Evolutionary conservation across 2,329 filamentous ascomycete species (phyloP), one percentile per base, ranked within the genome.

Genomic region (Trichoderma aggressivum): DNA sequence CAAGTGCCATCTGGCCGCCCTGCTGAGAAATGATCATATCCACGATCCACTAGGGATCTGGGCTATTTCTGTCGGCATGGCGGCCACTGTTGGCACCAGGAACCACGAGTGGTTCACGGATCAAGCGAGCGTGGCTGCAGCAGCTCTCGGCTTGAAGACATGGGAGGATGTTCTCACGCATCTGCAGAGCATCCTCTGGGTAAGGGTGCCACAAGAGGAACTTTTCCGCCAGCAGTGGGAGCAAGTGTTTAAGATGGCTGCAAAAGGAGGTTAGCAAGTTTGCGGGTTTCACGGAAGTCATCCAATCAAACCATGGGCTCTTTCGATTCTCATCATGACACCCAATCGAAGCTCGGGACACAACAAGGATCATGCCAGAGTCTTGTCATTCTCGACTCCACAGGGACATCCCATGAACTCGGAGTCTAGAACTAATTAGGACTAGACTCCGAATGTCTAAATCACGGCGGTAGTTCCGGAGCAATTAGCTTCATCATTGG

Each of bases 371-470:
- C 5, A 67, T 59, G 21, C 34, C 53, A 59, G 56, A 59, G 24
- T 58, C 53, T 47, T 47, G 65, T 47, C 36, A 26, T 59, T 55
- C 55, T 21, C 28, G 16, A 28, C 65, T 34, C 65, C 62, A 59
- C 39, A 50, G 21, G 14, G 6, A 32, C 28, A 26, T 34, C 14
- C 36, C 36, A 47, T 32, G 39, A 10, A 32, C 34, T 68, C 65
- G 65, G 65, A 58, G 65, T 68, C 65, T 68, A 68, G 55, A 59
- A 59, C 65, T 60, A 60, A 60, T 47, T 32, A 68, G 65, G 26
- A 59, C 56, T 68, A 68, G 65, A 68, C 65, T 68, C 65, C 65
- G 65, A 68, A 59, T 68, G 55, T 59, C 34, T 67, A 47, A 47
- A 30, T 67, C 64, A 58, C 53, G 24, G 55, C 34, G 50, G 34